Percentiles rank a stretch among this genome's conserved stretches.
These are phyloP conservation scores for Solanum hybrid DNA, from an alignment of 305 asterid genomes.

Conservation along the genomic window DNA sequence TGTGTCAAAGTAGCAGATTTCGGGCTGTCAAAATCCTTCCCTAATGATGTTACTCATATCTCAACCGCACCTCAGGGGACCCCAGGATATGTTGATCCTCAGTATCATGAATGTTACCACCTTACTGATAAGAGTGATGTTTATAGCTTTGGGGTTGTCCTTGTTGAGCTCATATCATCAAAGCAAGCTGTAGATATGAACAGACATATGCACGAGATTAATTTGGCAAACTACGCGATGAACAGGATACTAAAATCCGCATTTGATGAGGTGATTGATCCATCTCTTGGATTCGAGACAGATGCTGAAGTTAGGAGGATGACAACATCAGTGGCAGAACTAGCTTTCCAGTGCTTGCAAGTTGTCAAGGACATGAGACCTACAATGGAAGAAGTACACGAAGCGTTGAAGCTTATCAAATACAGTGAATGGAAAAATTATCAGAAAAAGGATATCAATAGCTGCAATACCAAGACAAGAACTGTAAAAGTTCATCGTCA, in stretches of 20 bases:
- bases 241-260: conserved; percentile 14
- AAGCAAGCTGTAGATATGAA: conserved; percentile 17
- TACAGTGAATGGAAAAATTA: neutral
- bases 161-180: conserved; percentile 21
- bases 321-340: conserved; percentile 18
- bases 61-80: conserved; percentile 32
- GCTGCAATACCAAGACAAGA: neutral
- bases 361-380: conserved; percentile 21
- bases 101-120: conserved; percentile 20
- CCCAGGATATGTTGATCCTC: conserved; percentile 30
- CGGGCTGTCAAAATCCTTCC: conserved; percentile 19
- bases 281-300: conserved; percentile 9
- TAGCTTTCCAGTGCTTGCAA: conserved; percentile 27
- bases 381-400: conserved; percentile 11
- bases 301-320: conserved; percentile 9
- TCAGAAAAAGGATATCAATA: neutral
- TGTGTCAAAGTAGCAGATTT: conserved; percentile 25
- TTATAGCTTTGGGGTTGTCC: conserved; percentile 28
- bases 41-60: conserved; percentile 15
- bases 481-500: neutral
- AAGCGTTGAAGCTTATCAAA: conserved; percentile 5
- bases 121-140: conserved; percentile 26
- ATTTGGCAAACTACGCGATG: conserved; percentile 19
- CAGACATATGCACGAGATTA: conserved; percentile 21
- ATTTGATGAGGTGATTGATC: conserved; percentile 14